Percentiles rank a stretch among this genome's conserved stretches.
Evolutionary conservation across 2,329 filamentous ascomycete species (phyloP).

Genomic region (Aureobasidium lini): DNA sequence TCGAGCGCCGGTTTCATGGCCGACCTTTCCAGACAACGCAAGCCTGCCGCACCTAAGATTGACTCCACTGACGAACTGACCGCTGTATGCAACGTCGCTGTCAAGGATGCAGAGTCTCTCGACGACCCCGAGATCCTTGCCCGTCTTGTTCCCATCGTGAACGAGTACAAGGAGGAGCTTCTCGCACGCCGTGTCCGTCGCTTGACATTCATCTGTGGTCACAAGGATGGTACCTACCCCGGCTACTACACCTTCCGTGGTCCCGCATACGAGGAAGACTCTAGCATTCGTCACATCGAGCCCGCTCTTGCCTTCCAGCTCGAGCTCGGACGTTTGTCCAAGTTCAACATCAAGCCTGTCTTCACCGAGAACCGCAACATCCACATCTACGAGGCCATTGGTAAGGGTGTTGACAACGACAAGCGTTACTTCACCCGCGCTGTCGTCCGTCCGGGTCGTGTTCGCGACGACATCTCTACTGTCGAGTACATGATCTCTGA

Average conservation of each 20-base stretch:
- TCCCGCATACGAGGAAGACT: constrained; percentile 79
- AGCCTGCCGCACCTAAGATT: constrained; percentile 37
- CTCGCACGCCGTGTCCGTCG: constrained; percentile 74
- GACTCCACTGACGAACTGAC: constrained; percentile 70
- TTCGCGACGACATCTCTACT: constrained; percentile 96
- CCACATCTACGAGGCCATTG: constrained; percentile 94
- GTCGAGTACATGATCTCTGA: constrained; percentile 97
- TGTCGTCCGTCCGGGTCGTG: constrained; percentile 85
- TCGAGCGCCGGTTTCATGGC: constrained; percentile 38
- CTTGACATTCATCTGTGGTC: constrained; percentile 92
- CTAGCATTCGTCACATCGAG: constrained; percentile 94
- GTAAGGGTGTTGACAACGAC: constrained; percentile 90
- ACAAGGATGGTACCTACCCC: constrained; percentile 87
- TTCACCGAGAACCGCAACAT: constrained; percentile 99
- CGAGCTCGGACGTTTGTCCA: constrained; percentile 84
- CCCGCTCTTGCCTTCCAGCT: constrained; percentile 97
- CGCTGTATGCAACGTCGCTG: constrained; percentile 84
- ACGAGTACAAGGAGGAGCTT: constrained; percentile 77
- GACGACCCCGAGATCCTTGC: constrained; percentile 74
- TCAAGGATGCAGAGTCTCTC: constrained; percentile 76
- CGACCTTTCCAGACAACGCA: constrained; percentile 36
- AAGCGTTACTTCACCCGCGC: constrained; percentile 98
- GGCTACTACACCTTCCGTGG: constrained; percentile 98
- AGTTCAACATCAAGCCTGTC: constrained; percentile 96
- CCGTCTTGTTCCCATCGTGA: constrained; percentile 68